Evolutionary conservation across 352 stramenopile species (phyloP), one percentile per base, ranked within the genome.

Genomic region (Phytophthora pistaciae): DNA sequence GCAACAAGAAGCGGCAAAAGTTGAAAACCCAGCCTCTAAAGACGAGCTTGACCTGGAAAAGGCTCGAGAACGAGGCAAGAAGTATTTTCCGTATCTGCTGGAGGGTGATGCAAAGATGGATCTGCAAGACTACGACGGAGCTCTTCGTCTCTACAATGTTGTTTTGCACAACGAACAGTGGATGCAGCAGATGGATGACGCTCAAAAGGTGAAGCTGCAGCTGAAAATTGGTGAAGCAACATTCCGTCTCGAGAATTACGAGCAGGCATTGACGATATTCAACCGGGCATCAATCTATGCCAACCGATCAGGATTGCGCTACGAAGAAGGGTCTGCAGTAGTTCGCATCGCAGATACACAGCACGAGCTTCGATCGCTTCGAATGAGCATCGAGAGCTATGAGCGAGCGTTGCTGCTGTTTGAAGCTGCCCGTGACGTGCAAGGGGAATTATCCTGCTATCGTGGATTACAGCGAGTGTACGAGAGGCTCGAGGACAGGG

Each of bases 91-190:
- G 0, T 77, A 80, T 55, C 53, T 91, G 50, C 38, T 91, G 6
- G 79, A 95, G 75, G 86, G 80, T 0, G 82, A 92, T 23, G 66
- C 84, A 14, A 88, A 84, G 46, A 82, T 91, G 77, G 72, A 85
- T 55, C 42, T 93, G 29, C 66, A 77, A 46, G 78, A 92, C 11
- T 87, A 79, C 20, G 72, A 79, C 16, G 75, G 71, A 46, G 86
- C 85, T 8, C 60, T 78, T 9, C 64, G 33, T 0, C 66, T 88
- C 13, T 93, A 88, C 64, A 66, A 84, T 1, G 21, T 75, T 52
- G 78, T 89, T 1, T 53, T 81, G 25, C 73, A 33, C 44, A 82
- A 91, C 16, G n/a, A 72, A 2, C 56, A 50, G 3, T 91, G 84
- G 76, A 63, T 75, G 10, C 62, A 84, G 11, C 55, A 75, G 14